These are phyloP conservation scores for Chamaecrista fasciculata DNA, from an alignment of 306 rosid genomes.

Conservation along the genomic window DNA sequence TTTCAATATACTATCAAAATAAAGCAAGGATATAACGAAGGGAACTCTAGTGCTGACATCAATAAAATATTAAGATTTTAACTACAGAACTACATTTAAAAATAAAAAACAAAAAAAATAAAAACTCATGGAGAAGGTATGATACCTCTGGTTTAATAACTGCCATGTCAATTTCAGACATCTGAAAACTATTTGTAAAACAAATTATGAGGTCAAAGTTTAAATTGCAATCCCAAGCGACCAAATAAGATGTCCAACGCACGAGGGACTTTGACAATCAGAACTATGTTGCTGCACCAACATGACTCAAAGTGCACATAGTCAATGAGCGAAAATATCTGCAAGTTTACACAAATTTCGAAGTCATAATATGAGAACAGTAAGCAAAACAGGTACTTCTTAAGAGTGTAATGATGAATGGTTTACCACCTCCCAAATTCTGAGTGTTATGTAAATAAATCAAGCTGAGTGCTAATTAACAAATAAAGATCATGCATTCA, in stretches of 20 bases:
- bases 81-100: background rate
- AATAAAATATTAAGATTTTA: slow-evolving; percentile 20
- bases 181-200: slow-evolving; percentile 38
- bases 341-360: slow-evolving; percentile 18
- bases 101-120: background rate
- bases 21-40: background rate
- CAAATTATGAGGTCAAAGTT: background rate
- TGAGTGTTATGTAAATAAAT: slow-evolving; percentile 5
- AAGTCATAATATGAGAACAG: slow-evolving; percentile 14
- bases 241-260: slow-evolving; percentile 20
- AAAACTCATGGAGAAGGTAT: background rate
- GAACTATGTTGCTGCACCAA: slow-evolving; percentile 26
- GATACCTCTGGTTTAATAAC: slow-evolving; percentile 84
- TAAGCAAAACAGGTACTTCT: slow-evolving; percentile 13
- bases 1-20: slow-evolving; percentile 1
- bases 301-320: slow-evolving; percentile 24
- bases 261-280: slow-evolving; percentile 23
- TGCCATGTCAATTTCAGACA: slow-evolving; percentile 80
- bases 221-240: slow-evolving; percentile 26
- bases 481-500: slow-evolving; percentile 8
- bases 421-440: slow-evolving; percentile 8
- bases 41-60: background rate
- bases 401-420: slow-evolving; percentile 16
- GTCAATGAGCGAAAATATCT: slow-evolving; percentile 16
- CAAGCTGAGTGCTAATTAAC: slow-evolving; percentile 6